A percentile compares a stretch with the other conserved stretches of the same genome.
Conservation (phyloP, 805 yeast genomes). For the Saturnispora quitensis region DNA sequence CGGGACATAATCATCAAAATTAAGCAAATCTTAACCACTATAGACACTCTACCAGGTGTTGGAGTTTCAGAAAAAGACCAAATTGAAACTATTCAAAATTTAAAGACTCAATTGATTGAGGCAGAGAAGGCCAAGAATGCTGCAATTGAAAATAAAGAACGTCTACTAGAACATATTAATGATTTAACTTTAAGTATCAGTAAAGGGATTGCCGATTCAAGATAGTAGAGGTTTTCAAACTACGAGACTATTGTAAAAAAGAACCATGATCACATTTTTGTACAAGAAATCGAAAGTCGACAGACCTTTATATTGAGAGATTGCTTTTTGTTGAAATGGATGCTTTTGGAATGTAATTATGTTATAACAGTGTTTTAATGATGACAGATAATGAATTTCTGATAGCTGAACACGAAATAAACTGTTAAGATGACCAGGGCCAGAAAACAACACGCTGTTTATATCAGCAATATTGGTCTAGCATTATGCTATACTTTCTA, state of each 20-base stretch:
- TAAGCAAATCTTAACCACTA: conserved; percentile 75
- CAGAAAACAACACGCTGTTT: no score
- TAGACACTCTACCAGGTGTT: conserved; percentile 87
- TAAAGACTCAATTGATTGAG: conserved; percentile 52
- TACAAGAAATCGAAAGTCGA: no score
- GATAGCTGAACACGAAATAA: no score
- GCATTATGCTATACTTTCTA: no score
- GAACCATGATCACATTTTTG: no score
- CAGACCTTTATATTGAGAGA: no score
- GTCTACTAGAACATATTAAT: conserved; percentile 52
- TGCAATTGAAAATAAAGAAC: conserved; percentile 57
- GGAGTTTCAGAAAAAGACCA: conserved; percentile 77
- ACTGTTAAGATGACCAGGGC: no score
- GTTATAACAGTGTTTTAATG: no score
- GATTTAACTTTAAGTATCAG: conserved; percentile 54
- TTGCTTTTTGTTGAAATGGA: no score
- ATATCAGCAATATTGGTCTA: no score
- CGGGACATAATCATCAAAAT: conserved; percentile 79
- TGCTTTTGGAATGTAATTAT: no score
- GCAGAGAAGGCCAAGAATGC: conserved; percentile 50
- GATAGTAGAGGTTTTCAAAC: conserved; percentile 10
- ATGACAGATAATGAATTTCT: no score
- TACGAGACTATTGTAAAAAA: neutral
- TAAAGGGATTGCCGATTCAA: conserved; percentile 40
- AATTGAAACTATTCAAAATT: conserved; percentile 46